Evolutionary conservation across 2,329 filamentous ascomycete species (phyloP).

Genomic region (Monosporascus ibericus): DNA sequence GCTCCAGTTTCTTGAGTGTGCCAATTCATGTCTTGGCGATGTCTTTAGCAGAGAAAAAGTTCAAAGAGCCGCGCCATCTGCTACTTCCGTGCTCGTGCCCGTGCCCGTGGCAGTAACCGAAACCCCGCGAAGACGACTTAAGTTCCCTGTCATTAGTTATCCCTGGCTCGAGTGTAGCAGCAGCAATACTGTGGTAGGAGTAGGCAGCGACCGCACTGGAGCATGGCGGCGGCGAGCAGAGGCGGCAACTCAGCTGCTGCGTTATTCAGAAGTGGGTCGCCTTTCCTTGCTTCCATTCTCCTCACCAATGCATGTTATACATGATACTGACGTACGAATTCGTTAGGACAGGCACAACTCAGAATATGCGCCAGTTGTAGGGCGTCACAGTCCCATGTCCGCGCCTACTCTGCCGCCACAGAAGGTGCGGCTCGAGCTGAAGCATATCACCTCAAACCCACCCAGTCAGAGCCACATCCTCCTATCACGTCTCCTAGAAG

Average conservation of each 20-base stretch:
- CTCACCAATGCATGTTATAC: not conserved
- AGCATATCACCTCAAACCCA: slow-evolving; percentile 28
- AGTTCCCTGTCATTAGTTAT: not conserved
- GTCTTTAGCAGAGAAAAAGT: not conserved
- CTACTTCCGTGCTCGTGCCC: not conserved
- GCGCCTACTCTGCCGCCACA: slow-evolving; percentile 27
- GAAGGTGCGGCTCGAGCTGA: slow-evolving; percentile 31
- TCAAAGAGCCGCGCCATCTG: not conserved
- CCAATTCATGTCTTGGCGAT: not conserved
- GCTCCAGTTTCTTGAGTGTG: too few species aligned
- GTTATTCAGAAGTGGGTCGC: slow-evolving; percentile 43
- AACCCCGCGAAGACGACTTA: not conserved
- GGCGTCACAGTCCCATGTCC: slow-evolving; percentile 15
- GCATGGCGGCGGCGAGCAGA: slow-evolving; percentile 53
- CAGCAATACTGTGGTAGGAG: slow-evolving; percentile 5
- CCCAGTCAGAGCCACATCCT: slow-evolving; percentile 25
- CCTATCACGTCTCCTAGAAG: slow-evolving; percentile 19
- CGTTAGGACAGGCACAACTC: slow-evolving; percentile 25
- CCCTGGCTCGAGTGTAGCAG: not conserved
- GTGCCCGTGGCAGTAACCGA: not conserved
- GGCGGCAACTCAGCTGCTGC: slow-evolving; percentile 44
- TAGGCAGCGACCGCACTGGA: slow-evolving; percentile 12
- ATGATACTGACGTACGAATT: slow-evolving; percentile 20
- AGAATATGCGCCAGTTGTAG: slow-evolving; percentile 31
- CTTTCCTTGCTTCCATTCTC: not conserved